phyloP scores from a whole-genome alignment of 2,329 filamentous ascomycete genomes.

The Sporothrix pseudoabietina region DNA sequence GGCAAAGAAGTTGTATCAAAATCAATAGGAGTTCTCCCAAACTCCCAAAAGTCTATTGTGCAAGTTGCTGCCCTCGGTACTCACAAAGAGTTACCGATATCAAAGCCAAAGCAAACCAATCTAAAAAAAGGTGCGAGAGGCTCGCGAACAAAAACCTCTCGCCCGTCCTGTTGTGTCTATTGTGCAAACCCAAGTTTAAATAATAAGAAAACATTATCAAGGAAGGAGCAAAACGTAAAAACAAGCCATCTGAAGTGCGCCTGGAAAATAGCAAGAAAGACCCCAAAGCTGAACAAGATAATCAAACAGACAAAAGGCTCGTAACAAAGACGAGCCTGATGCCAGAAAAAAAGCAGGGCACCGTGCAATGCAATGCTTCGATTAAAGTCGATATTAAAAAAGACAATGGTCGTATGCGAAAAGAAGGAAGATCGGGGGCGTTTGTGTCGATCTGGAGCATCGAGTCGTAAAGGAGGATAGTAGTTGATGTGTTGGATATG shows the following conservation, averaged over 20 bases:
- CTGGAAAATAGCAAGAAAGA: background rate
- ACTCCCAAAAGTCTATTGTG: conserved; percentile 14
- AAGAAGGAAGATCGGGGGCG: background rate
- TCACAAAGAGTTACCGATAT: background rate
- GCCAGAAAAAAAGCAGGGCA: background rate
- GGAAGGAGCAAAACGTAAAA: background rate
- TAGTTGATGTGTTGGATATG: background rate
- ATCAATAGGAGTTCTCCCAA: background rate
- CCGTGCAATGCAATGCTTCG: background rate
- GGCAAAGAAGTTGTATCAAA: background rate
- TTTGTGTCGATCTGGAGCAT: background rate
- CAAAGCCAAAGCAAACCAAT: background rate
- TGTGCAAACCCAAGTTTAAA: conserved; percentile 7
- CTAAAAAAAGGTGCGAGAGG: background rate
- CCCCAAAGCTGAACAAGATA: background rate
- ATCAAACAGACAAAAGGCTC: background rate
- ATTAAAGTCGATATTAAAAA: background rate
- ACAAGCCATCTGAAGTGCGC: background rate
- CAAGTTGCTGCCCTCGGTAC: background rate
- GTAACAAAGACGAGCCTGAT: background rate
- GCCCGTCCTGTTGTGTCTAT: conserved; percentile 10
- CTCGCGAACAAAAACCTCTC: background rate
- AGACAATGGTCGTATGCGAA: background rate
- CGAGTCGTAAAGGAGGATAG: background rate
- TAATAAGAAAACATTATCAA: conserved; percentile 2